Percentiles rank a stretch among this genome's conserved stretches.
phyloP scores from a whole-genome alignment of 129 eudicot genomes.

The Flaveria brownii region DNA sequence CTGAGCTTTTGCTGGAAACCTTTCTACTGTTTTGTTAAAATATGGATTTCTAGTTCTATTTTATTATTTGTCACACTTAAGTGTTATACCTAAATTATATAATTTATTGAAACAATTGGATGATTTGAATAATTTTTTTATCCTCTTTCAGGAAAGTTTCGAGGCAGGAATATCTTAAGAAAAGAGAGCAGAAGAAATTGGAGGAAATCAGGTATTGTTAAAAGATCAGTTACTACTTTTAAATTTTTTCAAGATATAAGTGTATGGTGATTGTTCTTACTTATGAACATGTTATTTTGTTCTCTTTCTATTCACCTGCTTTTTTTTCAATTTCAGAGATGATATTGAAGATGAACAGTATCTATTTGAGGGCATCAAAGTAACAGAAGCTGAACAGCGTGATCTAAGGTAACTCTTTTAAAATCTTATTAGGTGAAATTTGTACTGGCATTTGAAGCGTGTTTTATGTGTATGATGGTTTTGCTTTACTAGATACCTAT shows the following conservation, averaged over 20 bases:
- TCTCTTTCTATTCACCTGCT: not conserved
- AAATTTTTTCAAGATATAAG: not conserved
- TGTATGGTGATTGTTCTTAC: constrained; percentile 11
- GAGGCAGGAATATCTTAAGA: constrained; percentile 92
- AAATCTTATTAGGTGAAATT: not conserved
- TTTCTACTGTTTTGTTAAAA: not conserved
- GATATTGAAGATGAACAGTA: constrained; percentile 89
- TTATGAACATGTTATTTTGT: constrained; percentile 6
- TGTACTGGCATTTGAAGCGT: not conserved
- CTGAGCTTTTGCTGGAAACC: constrained; percentile 18
- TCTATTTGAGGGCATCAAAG: constrained; percentile 63
- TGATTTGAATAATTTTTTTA: constrained; percentile 8
- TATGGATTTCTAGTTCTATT: not conserved
- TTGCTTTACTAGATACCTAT: constrained; percentile 8
- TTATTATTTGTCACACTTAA: constrained; percentile 8
- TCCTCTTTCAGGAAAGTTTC: constrained; percentile 62
- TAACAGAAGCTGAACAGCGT: constrained; percentile 74
- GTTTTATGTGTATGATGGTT: constrained; percentile 4
- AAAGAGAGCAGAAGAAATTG: constrained; percentile 86
- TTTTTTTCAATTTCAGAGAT: constrained; percentile 57
- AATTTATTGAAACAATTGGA: constrained; percentile 5
- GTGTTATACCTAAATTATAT: not conserved
- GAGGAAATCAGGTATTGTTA: constrained; percentile 71
- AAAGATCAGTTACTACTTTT: constrained; percentile 13
- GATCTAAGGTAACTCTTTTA: constrained; percentile 55